A percentile compares a stretch with the other conserved stretches of the same genome.
Evolutionary conservation across 108 stramenopile species (phyloP).

Genomic region (Pseudonitzschia delicatissima): DNA sequence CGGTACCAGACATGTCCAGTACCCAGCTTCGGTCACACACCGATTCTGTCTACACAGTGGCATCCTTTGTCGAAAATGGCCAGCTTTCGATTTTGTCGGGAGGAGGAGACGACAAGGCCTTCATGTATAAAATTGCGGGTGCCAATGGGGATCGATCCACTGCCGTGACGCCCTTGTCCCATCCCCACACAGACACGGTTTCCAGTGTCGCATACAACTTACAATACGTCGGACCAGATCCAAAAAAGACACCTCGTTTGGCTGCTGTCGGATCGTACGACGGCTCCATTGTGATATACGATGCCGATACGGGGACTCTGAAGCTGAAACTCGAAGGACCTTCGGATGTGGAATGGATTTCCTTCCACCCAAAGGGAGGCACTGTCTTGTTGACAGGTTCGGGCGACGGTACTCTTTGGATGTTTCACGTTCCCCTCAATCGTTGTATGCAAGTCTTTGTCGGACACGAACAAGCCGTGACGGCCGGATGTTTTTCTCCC

Average conservation of each 20-base stretch:
- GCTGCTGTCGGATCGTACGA: conserved; percentile 85
- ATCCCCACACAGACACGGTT: conserved; percentile 87
- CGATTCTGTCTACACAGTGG: conserved; percentile 68
- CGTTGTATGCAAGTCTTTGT: conserved; percentile 94
- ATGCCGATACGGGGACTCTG: conserved; percentile 52
- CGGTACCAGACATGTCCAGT: conserved; percentile 43
- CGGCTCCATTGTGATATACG: conserved; percentile 81
- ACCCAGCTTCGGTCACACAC: conserved; percentile 50
- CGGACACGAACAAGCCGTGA: conserved; percentile 90
- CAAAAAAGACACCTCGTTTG: conserved; percentile 45
- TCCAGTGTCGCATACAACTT: conserved; percentile 82
- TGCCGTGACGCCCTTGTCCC: conserved; percentile 31
- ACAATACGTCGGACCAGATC: conserved; percentile 37
- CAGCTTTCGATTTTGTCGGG: conserved; percentile 68
- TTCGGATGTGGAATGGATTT: conserved; percentile 91
- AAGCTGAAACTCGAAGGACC: conserved; percentile 87
- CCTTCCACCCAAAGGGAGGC: conserved; percentile 93
- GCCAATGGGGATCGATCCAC: conserved; percentile 4
- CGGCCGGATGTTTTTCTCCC: conserved; percentile 76
- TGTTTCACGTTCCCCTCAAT: conserved; percentile 91
- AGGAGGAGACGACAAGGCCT: conserved; percentile 93
- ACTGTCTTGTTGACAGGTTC: conserved; percentile 89
- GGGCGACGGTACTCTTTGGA: conserved; percentile 94
- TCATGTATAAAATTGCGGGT: conserved; percentile 49
- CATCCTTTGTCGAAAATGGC: conserved; percentile 43